These are phyloP conservation scores for Niebla homalea DNA, from an alignment of 495 filamentous ascomycete species.

Conservation along the genomic window DNA sequence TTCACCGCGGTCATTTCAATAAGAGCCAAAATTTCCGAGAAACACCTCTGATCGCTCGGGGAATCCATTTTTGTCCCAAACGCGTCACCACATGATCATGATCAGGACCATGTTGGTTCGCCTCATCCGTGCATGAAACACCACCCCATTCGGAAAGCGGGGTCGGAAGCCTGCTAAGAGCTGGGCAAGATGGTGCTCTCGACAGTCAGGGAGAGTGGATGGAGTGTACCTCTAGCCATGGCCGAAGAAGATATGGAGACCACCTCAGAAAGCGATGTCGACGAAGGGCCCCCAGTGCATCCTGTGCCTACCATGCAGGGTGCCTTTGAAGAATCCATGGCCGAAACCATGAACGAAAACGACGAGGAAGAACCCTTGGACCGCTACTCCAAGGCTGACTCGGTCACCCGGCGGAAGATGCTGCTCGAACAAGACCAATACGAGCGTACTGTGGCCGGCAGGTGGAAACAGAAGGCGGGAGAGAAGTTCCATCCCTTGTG, in stretches of 20 bases:
- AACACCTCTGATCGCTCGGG: no score
- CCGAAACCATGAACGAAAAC: conserved; percentile 46
- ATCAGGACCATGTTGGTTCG: neutral
- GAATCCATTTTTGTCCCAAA: no score
- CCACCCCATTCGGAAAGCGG: neutral
- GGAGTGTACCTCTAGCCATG: conserved; percentile 16
- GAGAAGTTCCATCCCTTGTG: conserved; percentile 70
- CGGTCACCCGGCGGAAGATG: conserved; percentile 51
- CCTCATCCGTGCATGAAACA: conserved; percentile 3
- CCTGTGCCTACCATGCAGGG: conserved; percentile 78
- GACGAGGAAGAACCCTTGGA: conserved; percentile 26
- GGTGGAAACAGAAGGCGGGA: conserved; percentile 58
- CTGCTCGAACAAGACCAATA: conserved; percentile 54
- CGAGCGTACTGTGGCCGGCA: conserved; percentile 49
- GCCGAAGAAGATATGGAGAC: conserved; percentile 17
- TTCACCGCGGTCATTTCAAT: conserved; percentile 1
- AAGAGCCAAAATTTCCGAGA: conserved; percentile 2
- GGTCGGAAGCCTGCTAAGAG: neutral
- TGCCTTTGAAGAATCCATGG: conserved; percentile 85
- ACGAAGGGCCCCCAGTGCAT: conserved; percentile 44
- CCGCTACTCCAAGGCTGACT: conserved; percentile 45
- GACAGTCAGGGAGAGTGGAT: conserved; percentile 14
- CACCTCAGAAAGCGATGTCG: conserved; percentile 16
- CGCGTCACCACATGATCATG: no score
- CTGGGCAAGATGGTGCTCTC: conserved; percentile 14